Evolutionary conservation across 345 rosid species (phyloP).

Genomic region (thale cress (Arabidopsis thaliana)): TAIR10.1 NC_003076.8:18184501-18185000

Average conservation of each 20-base stretch:
- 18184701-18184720: not conserved
- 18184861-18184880: constrained; percentile 29
- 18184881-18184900: not conserved
- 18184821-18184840: not conserved
- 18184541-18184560: constrained; percentile 20
- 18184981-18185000: constrained; percentile 33
- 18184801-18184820: constrained; percentile 25
- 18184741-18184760: not conserved
- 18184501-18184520: constrained; percentile 36
- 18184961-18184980: not conserved
- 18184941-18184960: not conserved
- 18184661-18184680: constrained; percentile 26
- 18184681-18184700: constrained; percentile 25
- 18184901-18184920: constrained; percentile 27
- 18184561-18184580: not conserved
- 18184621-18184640: constrained; percentile 21
- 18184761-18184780: not conserved
- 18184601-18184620: constrained; percentile 33
- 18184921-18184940: constrained; percentile 14
- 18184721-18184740: constrained; percentile 24
- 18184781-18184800: constrained; percentile 21
- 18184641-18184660: constrained; percentile 11
- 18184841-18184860: not conserved
- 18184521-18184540: constrained; percentile 31
- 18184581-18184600: constrained; percentile 28